phyloP scores from a whole-genome alignment of 441 rosid species.

The Populus hybrid region DNA sequence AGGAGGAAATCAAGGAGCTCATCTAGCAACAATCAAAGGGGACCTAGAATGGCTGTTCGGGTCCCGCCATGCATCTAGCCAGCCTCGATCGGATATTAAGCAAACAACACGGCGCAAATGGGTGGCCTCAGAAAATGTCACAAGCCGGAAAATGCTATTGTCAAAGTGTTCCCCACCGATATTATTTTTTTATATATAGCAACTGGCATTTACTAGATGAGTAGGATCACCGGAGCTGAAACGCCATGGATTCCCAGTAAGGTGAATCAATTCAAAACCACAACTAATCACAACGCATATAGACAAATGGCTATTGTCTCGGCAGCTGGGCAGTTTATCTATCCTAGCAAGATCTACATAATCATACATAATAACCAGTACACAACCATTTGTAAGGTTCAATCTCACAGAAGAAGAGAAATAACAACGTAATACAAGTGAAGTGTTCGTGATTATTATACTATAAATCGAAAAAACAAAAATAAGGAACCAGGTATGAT shows the following conservation, averaged over 20 bases:
- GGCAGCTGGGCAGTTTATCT: background rate
- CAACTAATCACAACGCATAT: background rate
- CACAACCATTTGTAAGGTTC: background rate
- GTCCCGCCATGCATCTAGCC: constrained; percentile 24
- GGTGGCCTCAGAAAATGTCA: background rate
- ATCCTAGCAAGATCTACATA: background rate
- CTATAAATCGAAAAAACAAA: constrained; percentile 30
- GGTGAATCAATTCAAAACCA: background rate
- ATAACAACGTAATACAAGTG: constrained; percentile 43
- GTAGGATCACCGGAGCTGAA: background rate
- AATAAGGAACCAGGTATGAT: constrained; percentile 36
- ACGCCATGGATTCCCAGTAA: background rate
- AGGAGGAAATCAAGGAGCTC: background rate
- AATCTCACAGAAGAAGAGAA: constrained; percentile 14
- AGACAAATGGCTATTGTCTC: background rate
- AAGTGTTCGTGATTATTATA: constrained; percentile 49
- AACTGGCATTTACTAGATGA: background rate
- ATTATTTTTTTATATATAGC: no score
- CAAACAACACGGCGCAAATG: background rate
- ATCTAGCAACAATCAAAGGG: constrained; percentile 30
- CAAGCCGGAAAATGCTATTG: no score
- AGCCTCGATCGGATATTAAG: constrained; percentile 12
- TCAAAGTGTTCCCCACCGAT: no score
- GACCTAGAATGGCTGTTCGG: background rate
- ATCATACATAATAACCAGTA: background rate